Conservation (phyloP, 2,329 filamentous ascomycete genomes). For the Dactylella cylindrospora region DNA sequence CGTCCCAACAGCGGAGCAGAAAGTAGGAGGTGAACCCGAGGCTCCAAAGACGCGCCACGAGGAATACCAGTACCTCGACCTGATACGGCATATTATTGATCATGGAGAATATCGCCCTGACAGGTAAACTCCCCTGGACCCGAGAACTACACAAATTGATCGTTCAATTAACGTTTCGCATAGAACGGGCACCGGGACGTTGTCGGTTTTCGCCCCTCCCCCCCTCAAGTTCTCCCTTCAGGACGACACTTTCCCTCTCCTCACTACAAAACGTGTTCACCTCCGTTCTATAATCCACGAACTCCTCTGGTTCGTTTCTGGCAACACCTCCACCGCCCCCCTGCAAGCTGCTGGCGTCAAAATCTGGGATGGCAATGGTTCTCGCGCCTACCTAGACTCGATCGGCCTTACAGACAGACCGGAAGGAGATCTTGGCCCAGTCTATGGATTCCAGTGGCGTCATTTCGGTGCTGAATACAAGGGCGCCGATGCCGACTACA, state of each 20-base stretch:
- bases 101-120: slow-evolving; percentile 87
- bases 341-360: slow-evolving; percentile 80
- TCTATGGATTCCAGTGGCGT: slow-evolving; percentile 98
- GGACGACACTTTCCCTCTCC: slow-evolving; percentile 77
- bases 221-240: slow-evolving; percentile 86
- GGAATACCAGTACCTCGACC: slow-evolving; percentile 88
- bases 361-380: slow-evolving; percentile 98
- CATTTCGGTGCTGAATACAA: slow-evolving; percentile 93
- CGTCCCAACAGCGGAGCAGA: slow-evolving; percentile 35
- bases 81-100: slow-evolving; percentile 80
- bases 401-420: slow-evolving; percentile 78
- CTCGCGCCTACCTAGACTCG: slow-evolving; percentile 82
- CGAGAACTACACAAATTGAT: no score
- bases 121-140: slow-evolving; percentile 58
- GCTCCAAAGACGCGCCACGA: slow-evolving; percentile 61
- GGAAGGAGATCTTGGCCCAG: slow-evolving; percentile 86
- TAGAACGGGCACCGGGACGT: slow-evolving; percentile 90
- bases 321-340: slow-evolving; percentile 74
- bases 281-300: slow-evolving; percentile 85
- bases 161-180: slow-evolving; percentile 2
- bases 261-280: slow-evolving; percentile 97
- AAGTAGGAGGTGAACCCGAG: slow-evolving; percentile 15
- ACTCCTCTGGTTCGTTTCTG: slow-evolving; percentile 92
- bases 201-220: slow-evolving; percentile 81
- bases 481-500: slow-evolving; percentile 77